A percentile compares a stretch with the other conserved stretches of the same genome.
These are phyloP conservation scores for Phytophthora pini DNA, from an alignment of 352 stramenopile species.

Conservation along the genomic window DNA sequence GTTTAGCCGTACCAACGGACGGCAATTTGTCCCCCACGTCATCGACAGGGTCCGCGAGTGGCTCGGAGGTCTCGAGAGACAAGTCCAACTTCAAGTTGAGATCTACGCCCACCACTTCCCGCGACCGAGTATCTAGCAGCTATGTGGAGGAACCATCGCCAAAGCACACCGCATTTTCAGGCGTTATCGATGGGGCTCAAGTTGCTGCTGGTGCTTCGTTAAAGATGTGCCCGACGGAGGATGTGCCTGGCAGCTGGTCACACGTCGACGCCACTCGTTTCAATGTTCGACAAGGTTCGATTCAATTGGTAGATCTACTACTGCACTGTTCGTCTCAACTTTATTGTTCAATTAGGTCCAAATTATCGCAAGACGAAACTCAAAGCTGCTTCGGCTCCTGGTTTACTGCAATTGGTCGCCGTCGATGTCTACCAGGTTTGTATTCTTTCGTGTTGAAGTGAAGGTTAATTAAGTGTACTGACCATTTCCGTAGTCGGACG, in stretches of 20 bases:
- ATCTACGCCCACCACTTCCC: background rate
- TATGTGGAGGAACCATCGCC: constrained; percentile 3
- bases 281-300: constrained; percentile 78
- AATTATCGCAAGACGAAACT: constrained; percentile 83
- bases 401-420: constrained; percentile 65
- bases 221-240: constrained; percentile 51
- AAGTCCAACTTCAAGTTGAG: constrained; percentile 10
- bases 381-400: constrained; percentile 65
- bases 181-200: constrained; percentile 47
- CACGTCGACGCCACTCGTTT: constrained; percentile 74
- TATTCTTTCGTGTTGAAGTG: background rate
- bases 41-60: constrained; percentile 9
- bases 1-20: background rate
- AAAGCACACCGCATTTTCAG: constrained; percentile 24
- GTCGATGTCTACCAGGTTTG: constrained; percentile 79
- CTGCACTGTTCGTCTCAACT: background rate
- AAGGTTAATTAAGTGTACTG: background rate
- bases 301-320: background rate
- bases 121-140: constrained; percentile 12
- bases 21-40: constrained; percentile 9
- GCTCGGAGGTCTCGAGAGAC: constrained; percentile 9
- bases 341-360: constrained; percentile 41
- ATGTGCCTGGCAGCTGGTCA: constrained; percentile 59
- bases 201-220: constrained; percentile 62
- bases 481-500: constrained; percentile 54